Evolutionary conservation across 306 rosid genomes (phyloP).

Genomic region (Prunus armeniaca): DNA sequence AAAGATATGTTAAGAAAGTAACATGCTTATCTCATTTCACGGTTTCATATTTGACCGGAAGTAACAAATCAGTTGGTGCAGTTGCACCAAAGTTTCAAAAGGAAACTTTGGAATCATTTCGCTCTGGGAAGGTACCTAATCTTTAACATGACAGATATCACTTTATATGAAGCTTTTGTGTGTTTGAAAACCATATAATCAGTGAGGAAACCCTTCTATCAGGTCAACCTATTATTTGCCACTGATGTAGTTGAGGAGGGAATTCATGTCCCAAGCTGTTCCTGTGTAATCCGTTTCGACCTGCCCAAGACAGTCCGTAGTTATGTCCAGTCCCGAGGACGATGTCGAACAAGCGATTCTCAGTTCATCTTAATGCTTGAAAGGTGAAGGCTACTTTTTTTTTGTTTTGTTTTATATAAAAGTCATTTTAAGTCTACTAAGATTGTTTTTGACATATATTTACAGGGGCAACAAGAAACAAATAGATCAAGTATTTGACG

Average conservation of each 20-base stretch:
- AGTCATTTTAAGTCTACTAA: not conserved
- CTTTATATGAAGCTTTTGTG: not conserved
- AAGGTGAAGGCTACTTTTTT: slow-evolving; percentile 50
- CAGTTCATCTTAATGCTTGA: slow-evolving; percentile 75
- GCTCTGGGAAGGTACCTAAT: slow-evolving; percentile 69
- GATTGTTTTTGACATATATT: not conserved
- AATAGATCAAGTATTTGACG: slow-evolving; percentile 57
- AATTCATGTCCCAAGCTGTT: slow-evolving; percentile 80
- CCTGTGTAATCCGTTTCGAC: slow-evolving; percentile 86
- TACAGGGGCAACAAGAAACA: slow-evolving; percentile 74
- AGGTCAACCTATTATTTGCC: slow-evolving; percentile 86
- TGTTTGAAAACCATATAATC: slow-evolving; percentile 27
- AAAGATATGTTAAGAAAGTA: slow-evolving; percentile 63
- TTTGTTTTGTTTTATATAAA: not conserved
- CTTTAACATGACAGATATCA: slow-evolving; percentile 6
- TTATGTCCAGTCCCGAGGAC: slow-evolving; percentile 88
- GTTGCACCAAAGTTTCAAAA: slow-evolving; percentile 67
- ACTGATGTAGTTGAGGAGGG: slow-evolving; percentile 97
- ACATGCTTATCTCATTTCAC: slow-evolving; percentile 56
- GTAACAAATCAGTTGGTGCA: slow-evolving; percentile 58
- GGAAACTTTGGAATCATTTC: slow-evolving; percentile 70
- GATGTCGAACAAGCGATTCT: slow-evolving; percentile 70
- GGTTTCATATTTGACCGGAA: slow-evolving; percentile 79
- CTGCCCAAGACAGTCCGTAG: slow-evolving; percentile 87
- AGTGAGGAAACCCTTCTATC: slow-evolving; percentile 31